Evolutionary conservation across 495 filamentous ascomycete species (phyloP).

Genomic region (Penicillium alfredii): DNA sequence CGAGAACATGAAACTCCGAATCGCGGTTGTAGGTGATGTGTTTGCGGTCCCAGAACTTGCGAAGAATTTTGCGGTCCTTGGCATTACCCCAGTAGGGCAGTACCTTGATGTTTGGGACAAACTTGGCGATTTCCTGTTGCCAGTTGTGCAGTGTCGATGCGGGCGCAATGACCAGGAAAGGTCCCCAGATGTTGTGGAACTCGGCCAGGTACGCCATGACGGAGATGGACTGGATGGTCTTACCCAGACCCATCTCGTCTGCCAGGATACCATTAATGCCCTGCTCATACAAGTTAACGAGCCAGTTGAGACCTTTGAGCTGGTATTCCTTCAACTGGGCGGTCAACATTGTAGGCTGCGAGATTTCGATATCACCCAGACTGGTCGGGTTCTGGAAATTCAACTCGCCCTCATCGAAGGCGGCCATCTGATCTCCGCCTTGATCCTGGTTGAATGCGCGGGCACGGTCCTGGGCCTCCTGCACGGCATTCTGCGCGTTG

Average conservation of each 20-base stretch:
- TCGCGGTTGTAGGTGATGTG: slow-evolving; percentile 92
- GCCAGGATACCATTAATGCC: slow-evolving; percentile 99
- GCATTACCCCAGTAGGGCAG: slow-evolving; percentile 96
- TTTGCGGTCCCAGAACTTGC: slow-evolving; percentile 99
- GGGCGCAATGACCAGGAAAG: slow-evolving; percentile 93
- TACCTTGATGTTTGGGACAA: slow-evolving; percentile 90
- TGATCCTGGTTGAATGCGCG: slow-evolving; percentile 78
- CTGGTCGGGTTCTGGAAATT: slow-evolving; percentile 99
- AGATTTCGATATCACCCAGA: slow-evolving; percentile 86
- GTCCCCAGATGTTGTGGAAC: slow-evolving; percentile 96
- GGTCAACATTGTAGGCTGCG: slow-evolving; percentile 89
- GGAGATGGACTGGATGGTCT: slow-evolving; percentile 97
- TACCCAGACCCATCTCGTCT: slow-evolving; percentile 99
- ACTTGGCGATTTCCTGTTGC: slow-evolving; percentile 94
- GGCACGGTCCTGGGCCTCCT: slow-evolving; percentile 88
- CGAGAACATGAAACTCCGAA: slow-evolving; percentile 87
- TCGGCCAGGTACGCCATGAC: slow-evolving; percentile 99
- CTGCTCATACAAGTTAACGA: slow-evolving; percentile 97
- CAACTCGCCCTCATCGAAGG: slow-evolving; percentile 78
- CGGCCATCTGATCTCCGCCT: slow-evolving; percentile 38
- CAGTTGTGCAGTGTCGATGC: slow-evolving; percentile 97
- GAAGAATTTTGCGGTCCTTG: slow-evolving; percentile 88
- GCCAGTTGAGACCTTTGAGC: slow-evolving; percentile 96
- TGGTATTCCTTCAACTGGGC: slow-evolving; percentile 97
- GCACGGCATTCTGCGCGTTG: slow-evolving; percentile 93